Conservation (phyloP, 2,329 filamentous ascomycete genomes). For the Dactylonectria estremocensis region DNA sequence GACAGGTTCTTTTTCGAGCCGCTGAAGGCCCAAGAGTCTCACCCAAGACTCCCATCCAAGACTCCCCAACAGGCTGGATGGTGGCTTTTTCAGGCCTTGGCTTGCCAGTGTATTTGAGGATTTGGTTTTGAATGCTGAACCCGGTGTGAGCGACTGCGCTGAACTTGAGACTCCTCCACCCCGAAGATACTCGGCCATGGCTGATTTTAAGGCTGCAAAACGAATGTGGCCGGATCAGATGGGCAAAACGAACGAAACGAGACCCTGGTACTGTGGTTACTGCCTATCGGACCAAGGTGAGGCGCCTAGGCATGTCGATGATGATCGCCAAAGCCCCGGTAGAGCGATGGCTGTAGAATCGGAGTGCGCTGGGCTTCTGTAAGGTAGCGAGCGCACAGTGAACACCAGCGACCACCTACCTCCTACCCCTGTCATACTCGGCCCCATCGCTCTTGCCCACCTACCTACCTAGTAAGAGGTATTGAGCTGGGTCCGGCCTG, state of each 20-base stretch:
- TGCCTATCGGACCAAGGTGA: too few species aligned
- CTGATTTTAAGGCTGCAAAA: constrained; percentile 11
- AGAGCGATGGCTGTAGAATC: too few species aligned
- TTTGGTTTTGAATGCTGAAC: not conserved
- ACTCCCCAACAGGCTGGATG: not conserved
- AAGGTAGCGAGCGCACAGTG: too few species aligned
- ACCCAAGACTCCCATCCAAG: constrained; percentile 1
- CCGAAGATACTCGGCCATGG: not conserved
- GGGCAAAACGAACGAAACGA: not conserved
- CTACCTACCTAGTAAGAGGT: not conserved
- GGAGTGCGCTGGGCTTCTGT: too few species aligned
- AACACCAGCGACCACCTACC: too few species aligned
- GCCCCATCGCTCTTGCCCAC: not conserved
- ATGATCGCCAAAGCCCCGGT: too few species aligned
- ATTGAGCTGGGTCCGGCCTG: not conserved
- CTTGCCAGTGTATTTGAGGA: not conserved
- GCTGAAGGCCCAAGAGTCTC: constrained; percentile 3
- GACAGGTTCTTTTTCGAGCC: constrained; percentile 12
- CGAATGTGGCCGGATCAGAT: too few species aligned
- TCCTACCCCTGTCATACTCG: not conserved
- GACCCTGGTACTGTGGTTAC: not conserved
- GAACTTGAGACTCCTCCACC: not conserved
- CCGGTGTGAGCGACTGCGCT: constrained; percentile 10
- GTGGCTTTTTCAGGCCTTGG: constrained; percentile 1
- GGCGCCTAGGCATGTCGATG: too few species aligned